phyloP scores from a whole-genome alignment of 371 early-diverging fungal genomes.

The Parasitella parasitica region DNA sequence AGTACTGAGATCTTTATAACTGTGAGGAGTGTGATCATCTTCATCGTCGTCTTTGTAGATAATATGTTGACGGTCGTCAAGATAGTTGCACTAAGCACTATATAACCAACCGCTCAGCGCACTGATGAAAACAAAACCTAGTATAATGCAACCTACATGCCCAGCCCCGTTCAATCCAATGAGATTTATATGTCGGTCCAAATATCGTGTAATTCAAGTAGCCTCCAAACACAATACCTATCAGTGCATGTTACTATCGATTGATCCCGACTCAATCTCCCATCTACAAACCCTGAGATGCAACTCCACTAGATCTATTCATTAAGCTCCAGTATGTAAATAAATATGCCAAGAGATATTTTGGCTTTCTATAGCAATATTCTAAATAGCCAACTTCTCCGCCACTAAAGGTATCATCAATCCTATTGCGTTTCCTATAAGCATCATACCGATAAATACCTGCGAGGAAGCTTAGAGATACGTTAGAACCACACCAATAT shows the following conservation, averaged over 20 bases:
- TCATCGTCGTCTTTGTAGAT: constrained; percentile 33
- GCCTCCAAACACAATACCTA: constrained; percentile 43
- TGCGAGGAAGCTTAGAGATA: constrained; percentile 32
- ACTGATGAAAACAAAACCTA: background rate
- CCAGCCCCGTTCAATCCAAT: constrained; percentile 38
- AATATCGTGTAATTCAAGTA: constrained; percentile 45
- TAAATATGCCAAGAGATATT: constrained; percentile 37
- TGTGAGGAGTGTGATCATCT: constrained; percentile 31
- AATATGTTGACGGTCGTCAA: constrained; percentile 25
- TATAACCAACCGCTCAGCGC: too few species aligned
- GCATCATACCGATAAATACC: constrained; percentile 10
- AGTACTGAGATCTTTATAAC: constrained; percentile 31
- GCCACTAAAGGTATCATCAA: constrained; percentile 22
- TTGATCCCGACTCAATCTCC: background rate
- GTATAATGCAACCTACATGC: constrained; percentile 21
- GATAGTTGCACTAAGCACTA: constrained; percentile 36
- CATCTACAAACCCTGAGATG: constrained; percentile 28
- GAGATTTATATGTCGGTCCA: constrained; percentile 31
- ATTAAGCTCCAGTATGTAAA: constrained; percentile 44
- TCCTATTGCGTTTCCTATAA: background rate
- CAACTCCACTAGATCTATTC: constrained; percentile 40
- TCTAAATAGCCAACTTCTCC: constrained; percentile 48
- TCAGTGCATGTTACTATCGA: background rate
- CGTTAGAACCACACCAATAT: too few species aligned
- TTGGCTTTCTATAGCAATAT: constrained; percentile 41